Evolutionary conservation across 2,329 filamentous ascomycete genomes (phyloP).

Genomic region (Phyllosticta ampelicida): DNA sequence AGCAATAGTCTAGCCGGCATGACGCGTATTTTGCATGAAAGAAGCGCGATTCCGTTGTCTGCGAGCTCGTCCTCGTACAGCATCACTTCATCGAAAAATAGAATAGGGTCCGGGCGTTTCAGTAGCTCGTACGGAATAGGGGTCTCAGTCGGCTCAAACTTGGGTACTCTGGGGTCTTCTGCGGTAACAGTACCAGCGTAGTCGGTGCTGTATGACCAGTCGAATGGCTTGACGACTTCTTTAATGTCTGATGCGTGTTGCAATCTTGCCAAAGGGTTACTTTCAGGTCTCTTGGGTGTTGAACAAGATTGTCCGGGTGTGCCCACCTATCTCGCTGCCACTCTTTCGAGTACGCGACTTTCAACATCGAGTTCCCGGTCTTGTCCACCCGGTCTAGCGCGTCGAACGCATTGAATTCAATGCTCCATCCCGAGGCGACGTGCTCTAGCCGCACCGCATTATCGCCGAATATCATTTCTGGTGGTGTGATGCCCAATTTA

Average conservation of each 20-base stretch:
- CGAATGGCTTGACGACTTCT: constrained; percentile 89
- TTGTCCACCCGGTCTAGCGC: constrained; percentile 90
- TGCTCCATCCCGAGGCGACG: constrained; percentile 59
- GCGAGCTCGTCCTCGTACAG: constrained; percentile 96
- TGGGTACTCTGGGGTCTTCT: constrained; percentile 1
- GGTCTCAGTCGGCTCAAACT: constrained; percentile 35
- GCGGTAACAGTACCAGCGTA: constrained; percentile 61
- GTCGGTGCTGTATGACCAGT: constrained; percentile 93
- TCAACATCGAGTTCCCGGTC: constrained; percentile 80
- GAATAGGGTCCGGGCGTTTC: constrained; percentile 79
- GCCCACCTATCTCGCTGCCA: constrained; percentile 59
- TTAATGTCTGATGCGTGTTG: constrained; percentile 78
- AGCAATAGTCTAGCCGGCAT: constrained; percentile 84
- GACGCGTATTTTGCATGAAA: constrained; percentile 84
- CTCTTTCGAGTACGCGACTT: constrained; percentile 82
- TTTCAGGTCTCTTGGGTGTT: neutral
- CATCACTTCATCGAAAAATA: constrained; percentile 94
- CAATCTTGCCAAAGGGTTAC: constrained; percentile 41
- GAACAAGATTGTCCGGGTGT: neutral
- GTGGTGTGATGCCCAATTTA: constrained; percentile 72
- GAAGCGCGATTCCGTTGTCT: constrained; percentile 87
- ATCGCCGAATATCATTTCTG: constrained; percentile 99
- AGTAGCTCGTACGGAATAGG: constrained; percentile 78
- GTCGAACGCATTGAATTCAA: constrained; percentile 75
- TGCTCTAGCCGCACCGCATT: constrained; percentile 73